Evolutionary conservation across 1,139 yeast species (phyloP).

Genomic region (Trichomonascaceae sp.): DNA sequence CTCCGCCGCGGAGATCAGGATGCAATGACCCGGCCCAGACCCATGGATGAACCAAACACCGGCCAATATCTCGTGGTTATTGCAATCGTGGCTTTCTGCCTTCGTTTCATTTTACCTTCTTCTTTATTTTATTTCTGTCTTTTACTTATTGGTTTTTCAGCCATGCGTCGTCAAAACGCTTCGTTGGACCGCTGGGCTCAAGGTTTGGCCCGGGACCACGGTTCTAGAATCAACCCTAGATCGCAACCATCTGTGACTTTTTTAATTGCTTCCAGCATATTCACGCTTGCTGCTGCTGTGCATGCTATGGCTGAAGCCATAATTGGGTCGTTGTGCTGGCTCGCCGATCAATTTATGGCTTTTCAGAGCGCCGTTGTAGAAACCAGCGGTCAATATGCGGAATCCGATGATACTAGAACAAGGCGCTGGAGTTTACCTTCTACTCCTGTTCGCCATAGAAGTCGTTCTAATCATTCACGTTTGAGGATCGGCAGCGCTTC

Average conservation of each 20-base stretch:
- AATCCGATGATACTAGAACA: neutral
- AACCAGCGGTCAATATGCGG: conserved; percentile 1
- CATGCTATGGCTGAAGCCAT: neutral
- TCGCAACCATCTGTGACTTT: neutral
- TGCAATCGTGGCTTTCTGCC: neutral
- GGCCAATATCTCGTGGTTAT: neutral
- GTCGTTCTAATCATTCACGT: neutral
- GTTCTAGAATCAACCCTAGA: neutral
- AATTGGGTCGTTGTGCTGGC: conserved; percentile 6
- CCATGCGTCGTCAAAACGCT: neutral
- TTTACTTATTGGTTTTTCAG: neutral
- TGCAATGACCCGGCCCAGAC: neutral
- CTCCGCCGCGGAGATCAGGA: neutral
- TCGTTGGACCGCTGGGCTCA: conserved; percentile 1
- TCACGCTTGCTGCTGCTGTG: conserved; percentile 1
- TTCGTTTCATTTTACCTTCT: neutral
- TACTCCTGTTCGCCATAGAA: neutral
- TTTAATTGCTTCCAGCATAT: conserved; percentile 1
- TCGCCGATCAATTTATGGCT: neutral
- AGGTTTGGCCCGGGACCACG: neutral
- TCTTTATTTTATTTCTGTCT: neutral
- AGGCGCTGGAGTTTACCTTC: neutral
- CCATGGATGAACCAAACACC: neutral
- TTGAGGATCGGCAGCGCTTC: neutral
- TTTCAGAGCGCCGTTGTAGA: neutral